phyloP scores from a whole-genome alignment of 225 moss, liverwort and hornwort genomes.

The Pleurozium schreberi region DNA sequence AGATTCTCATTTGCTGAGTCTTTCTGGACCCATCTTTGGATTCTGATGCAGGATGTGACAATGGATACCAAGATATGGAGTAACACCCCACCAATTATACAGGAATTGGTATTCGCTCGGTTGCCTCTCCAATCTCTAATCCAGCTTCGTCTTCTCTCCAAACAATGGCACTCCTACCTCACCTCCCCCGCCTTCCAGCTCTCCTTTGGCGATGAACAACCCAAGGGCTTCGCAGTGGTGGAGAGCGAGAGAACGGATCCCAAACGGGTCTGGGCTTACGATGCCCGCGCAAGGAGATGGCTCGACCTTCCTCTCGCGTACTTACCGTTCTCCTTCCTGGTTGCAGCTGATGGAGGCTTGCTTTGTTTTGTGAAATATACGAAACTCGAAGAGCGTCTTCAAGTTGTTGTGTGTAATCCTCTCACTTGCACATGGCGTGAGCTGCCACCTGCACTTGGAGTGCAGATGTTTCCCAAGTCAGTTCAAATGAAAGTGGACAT shows the following conservation, averaged over 20 bases:
- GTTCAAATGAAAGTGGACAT: constrained; percentile 15
- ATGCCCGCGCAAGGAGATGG: neutral
- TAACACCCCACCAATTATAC: neutral
- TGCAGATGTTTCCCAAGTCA: constrained; percentile 9
- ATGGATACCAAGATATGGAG: constrained; percentile 35
- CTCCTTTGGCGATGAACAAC: neutral
- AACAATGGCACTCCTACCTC: constrained; percentile 11
- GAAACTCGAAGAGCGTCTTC: neutral
- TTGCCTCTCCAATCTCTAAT: constrained; percentile 22
- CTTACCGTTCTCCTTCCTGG: constrained; percentile 25
- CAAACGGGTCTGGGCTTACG: constrained; percentile 20
- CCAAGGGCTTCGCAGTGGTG: constrained; percentile 18
- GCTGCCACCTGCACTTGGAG: constrained; percentile 9
- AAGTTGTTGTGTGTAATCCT: constrained; percentile 29
- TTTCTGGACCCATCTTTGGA: neutral
- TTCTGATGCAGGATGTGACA: neutral
- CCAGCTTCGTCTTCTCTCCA: constrained; percentile 17
- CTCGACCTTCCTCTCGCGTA: constrained; percentile 4
- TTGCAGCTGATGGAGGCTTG: constrained; percentile 32
- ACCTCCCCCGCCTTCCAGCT: constrained; percentile 12
- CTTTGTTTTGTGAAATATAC: constrained; percentile 22
- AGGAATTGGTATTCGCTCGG: constrained; percentile 27
- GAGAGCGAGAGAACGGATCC: constrained; percentile 5
- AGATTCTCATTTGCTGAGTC: neutral
- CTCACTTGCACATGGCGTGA: constrained; percentile 29